These are phyloP conservation scores for Babesia sp. DNA, from an alignment of 169 alveolate species.

Conservation along the genomic window DNA sequence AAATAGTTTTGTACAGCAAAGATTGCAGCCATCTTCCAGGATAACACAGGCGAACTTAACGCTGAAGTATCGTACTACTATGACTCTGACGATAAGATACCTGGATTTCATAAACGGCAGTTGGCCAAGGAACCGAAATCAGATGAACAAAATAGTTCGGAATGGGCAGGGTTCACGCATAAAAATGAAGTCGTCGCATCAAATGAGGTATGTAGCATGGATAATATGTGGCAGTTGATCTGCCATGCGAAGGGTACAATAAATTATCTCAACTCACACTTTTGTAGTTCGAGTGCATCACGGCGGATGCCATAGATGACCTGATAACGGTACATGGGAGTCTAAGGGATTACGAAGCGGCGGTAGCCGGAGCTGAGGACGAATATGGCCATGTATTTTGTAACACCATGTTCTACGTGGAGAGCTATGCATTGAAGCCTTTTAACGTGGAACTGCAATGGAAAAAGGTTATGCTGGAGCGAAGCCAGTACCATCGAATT, in stretches of 20 bases:
- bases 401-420: slow-evolving; percentile 33
- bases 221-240: too few relatives aligned
- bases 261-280: not conserved
- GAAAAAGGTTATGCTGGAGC: slow-evolving; percentile 60
- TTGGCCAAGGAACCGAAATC: not conserved
- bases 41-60: slow-evolving; percentile 31
- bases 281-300: slow-evolving; percentile 51
- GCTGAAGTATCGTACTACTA: slow-evolving; percentile 64
- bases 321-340: slow-evolving; percentile 41
- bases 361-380: slow-evolving; percentile 36
- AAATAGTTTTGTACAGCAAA: slow-evolving; percentile 18
- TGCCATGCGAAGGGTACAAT: not conserved
- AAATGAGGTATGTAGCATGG: slow-evolving; percentile 32
- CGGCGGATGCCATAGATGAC: slow-evolving; percentile 58
- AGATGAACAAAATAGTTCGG: not conserved
- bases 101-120: not conserved
- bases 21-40: slow-evolving; percentile 62
- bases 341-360: slow-evolving; percentile 44
- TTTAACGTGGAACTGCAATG: slow-evolving; percentile 44
- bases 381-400: slow-evolving; percentile 57
- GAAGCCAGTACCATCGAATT: slow-evolving; percentile 51
- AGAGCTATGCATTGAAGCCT: slow-evolving; percentile 42
- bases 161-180: slow-evolving; percentile 65
- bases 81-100: slow-evolving; percentile 54
- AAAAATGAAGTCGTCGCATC: slow-evolving; percentile 63